These are phyloP conservation scores for Gastroboletus turbinatus DNA, from an alignment of 1,284 basidiomycete genomes.

Conservation along the genomic window DNA sequence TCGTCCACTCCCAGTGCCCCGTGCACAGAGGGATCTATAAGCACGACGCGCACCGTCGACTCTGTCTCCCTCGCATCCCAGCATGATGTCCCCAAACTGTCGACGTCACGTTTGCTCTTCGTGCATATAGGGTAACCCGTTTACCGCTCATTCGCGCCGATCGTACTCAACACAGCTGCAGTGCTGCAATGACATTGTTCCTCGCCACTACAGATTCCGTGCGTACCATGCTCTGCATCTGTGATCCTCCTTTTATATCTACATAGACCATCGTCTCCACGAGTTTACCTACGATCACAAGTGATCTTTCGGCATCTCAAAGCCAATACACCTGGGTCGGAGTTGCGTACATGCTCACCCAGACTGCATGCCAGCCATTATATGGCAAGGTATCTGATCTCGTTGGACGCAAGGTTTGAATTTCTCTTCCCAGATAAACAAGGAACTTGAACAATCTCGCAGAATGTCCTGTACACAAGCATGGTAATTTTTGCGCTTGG, in stretches of 20 bases:
- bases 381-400: slow-evolving; percentile 78
- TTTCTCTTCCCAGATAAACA: slow-evolving; percentile 4
- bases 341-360: slow-evolving; percentile 77
- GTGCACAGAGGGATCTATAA: slow-evolving; percentile 24
- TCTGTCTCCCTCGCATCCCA: slow-evolving; percentile 26
- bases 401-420: slow-evolving; percentile 66
- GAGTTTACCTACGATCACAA: slow-evolving; percentile 72
- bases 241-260: slow-evolving; percentile 17
- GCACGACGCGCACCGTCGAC: slow-evolving; percentile 20
- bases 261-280: slow-evolving; percentile 78
- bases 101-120: slow-evolving; percentile 48
- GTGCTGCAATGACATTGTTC: slow-evolving; percentile 73
- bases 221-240: slow-evolving; percentile 31
- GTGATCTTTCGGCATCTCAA: slow-evolving; percentile 60
- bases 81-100: slow-evolving; percentile 33
- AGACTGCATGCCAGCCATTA: slow-evolving; percentile 78
- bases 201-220: slow-evolving; percentile 82
- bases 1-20: slow-evolving; percentile 7
- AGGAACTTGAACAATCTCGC: slow-evolving; percentile 4
- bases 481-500: slow-evolving; percentile 70
- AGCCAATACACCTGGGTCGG: slow-evolving; percentile 82
- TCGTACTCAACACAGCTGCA: slow-evolving; percentile 31
- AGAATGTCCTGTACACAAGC: slow-evolving; percentile 68
- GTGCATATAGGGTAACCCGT: slow-evolving; percentile 56
- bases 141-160: slow-evolving; percentile 1